Evolutionary conservation across 257 asterid genomes (phyloP).

Genomic region (Coffea eugenioides): DNA sequence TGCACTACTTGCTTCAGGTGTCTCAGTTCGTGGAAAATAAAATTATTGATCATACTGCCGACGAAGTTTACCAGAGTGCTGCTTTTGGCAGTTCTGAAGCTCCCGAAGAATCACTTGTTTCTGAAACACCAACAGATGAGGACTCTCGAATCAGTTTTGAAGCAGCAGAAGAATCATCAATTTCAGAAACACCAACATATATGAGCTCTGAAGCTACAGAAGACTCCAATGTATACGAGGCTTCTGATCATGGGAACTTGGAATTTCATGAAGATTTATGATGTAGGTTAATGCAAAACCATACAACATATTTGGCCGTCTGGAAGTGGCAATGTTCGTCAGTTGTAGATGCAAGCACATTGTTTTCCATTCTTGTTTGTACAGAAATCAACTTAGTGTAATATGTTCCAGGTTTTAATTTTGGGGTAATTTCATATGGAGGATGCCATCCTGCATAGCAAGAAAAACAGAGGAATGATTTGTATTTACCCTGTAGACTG

Average conservation of each 20-base stretch:
- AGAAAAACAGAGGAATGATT: neutral
- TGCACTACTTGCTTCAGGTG: conserved; percentile 48
- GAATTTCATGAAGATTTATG: conserved; percentile 58
- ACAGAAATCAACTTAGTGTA: conserved; percentile 11
- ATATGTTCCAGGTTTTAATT: neutral
- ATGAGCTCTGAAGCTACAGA: conserved; percentile 18
- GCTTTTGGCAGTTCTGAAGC: conserved; percentile 29
- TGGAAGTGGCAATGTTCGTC: neutral
- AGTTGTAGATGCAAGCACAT: conserved; percentile 4
- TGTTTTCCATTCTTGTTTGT: conserved; percentile 7
- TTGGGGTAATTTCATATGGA: neutral
- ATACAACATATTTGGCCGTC: neutral
- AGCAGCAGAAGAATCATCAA: conserved; percentile 27
- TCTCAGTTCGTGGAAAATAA: conserved; percentile 33
- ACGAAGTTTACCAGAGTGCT: conserved; percentile 21
- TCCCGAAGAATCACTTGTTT: conserved; percentile 18
- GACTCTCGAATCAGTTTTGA: conserved; percentile 3
- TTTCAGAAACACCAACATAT: conserved; percentile 1
- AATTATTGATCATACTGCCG: conserved; percentile 27
- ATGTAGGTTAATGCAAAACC: conserved; percentile 28
- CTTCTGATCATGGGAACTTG: conserved; percentile 40
- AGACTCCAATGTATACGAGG: conserved; percentile 40
- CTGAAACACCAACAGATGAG: conserved; percentile 7
- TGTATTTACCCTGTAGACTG: neutral
- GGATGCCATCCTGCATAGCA: neutral